Evolutionary conservation across 371 early-diverging fungal genomes (phyloP).

Genomic region (Syncephalastrum monosporum): DNA sequence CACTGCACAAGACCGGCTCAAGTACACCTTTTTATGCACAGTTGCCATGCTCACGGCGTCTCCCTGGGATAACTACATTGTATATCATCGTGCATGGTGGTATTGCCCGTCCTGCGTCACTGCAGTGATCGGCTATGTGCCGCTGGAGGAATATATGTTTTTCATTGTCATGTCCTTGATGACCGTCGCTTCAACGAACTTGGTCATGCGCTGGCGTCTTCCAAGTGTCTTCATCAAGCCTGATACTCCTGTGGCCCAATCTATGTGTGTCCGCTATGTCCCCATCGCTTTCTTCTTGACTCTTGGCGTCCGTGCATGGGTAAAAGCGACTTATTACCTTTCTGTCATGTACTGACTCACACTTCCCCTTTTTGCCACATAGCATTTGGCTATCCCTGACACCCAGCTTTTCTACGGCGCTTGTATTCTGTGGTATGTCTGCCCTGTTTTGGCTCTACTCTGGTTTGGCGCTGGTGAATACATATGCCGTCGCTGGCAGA

Average conservation of each 20-base stretch:
- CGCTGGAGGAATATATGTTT: slow-evolving; percentile 65
- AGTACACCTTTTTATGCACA: slow-evolving; percentile 38
- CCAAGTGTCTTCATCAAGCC: slow-evolving; percentile 35
- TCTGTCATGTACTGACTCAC: neutral
- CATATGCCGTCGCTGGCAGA: slow-evolving; percentile 38
- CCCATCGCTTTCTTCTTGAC: slow-evolving; percentile 33
- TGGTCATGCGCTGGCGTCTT: slow-evolving; percentile 47
- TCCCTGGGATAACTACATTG: slow-evolving; percentile 65
- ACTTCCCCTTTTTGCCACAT: slow-evolving; percentile 4
- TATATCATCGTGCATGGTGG: slow-evolving; percentile 53
- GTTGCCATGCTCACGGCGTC: slow-evolving; percentile 58
- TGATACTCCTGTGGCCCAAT: slow-evolving; percentile 20
- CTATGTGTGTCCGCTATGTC: slow-evolving; percentile 28
- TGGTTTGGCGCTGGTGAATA: slow-evolving; percentile 59
- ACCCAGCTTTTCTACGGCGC: slow-evolving; percentile 54
- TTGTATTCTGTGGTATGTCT: slow-evolving; percentile 54
- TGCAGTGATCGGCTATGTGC: slow-evolving; percentile 60
- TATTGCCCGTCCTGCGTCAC: slow-evolving; percentile 53
- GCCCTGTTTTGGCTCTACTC: slow-evolving; percentile 55
- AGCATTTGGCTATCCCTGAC: slow-evolving; percentile 35
- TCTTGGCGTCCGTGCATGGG: slow-evolving; percentile 40
- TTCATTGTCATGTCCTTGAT: slow-evolving; percentile 62
- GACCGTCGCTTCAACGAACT: slow-evolving; percentile 42
- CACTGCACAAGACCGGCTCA: slow-evolving; percentile 32
- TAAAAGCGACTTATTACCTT: slow-evolving; percentile 12